Percentiles rank a stretch among this genome's conserved stretches.
These are phyloP conservation scores for Clavariopsis aquatica DNA, from an alignment of 495 filamentous ascomycete genomes.

Conservation along the genomic window DNA sequence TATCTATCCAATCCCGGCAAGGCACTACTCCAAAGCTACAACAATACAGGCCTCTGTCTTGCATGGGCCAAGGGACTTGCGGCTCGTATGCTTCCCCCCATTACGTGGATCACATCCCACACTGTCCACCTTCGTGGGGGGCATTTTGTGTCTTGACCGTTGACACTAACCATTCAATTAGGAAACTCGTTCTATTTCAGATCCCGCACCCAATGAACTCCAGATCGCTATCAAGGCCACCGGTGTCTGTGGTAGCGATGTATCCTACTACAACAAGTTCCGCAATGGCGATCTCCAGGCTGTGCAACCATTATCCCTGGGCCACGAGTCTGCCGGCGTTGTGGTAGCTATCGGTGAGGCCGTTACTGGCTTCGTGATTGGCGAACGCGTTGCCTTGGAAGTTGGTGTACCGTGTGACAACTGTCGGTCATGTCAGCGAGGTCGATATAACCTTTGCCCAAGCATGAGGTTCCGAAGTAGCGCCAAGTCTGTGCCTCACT, in stretches of 20 bases:
- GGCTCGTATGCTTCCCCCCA: conserved; percentile 38
- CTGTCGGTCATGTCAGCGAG: conserved; percentile 42
- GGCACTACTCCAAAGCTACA: conserved; percentile 37
- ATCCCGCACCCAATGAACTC: conserved; percentile 41
- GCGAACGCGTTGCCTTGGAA: conserved; percentile 41
- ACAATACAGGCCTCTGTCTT: conserved; percentile 41
- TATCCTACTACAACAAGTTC: conserved; percentile 43
- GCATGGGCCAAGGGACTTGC: conserved; percentile 43
- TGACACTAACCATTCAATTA: conserved; percentile 34
- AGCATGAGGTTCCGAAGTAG: conserved; percentile 43
- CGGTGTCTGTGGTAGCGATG: conserved; percentile 42
- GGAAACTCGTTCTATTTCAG: conserved; percentile 41
- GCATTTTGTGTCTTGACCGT: conserved; percentile 17
- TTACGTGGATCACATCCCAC: conserved; percentile 31
- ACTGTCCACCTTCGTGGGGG: conserved; percentile 31
- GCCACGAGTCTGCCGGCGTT: conserved; percentile 41
- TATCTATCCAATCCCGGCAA: conserved; percentile 40
- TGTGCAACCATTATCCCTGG: conserved; percentile 36
- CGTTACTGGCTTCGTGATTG: conserved; percentile 41
- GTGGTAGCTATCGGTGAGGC: conserved; percentile 41
- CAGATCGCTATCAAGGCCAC: conserved; percentile 43
- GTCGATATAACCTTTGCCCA: conserved; percentile 44
- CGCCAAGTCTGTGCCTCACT: conserved; percentile 44
- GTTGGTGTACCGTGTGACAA: conserved; percentile 43
- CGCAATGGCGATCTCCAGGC: conserved; percentile 42